Base-by-base conservation (phyloP, 257 asterid species). In the Euphrasia confusa region DNA sequence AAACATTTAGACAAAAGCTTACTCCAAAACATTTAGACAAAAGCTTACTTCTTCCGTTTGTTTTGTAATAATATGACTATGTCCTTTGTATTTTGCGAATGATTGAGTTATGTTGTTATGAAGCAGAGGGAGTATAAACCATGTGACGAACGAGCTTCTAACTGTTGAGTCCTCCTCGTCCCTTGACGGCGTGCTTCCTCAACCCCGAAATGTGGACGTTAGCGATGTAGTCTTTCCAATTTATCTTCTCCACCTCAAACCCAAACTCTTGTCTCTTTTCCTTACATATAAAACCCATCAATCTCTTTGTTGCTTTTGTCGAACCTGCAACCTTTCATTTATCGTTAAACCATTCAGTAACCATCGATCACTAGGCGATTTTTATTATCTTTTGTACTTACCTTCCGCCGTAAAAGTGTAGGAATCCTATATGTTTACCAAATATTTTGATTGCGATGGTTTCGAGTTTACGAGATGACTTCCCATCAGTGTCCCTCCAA, bases 361-460 rank as follows among this genome's bases (percentile, higher is more conserved):
- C 9, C 42, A 37, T 37, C 42, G 7, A 9, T 7, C 42, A 30
- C 10, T 7, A 37, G 10, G 2, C 42, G 11, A 7, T 37, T 37
- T 37, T 37, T 33, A 33, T 1, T 21, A 21, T 5, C 17, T 49
- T 21, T 55, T 61, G 80, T 9, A 15, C 42, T 63, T 82, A 89
- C 99, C 99, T 86, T 71, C 97, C 97, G 10, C 90, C 73, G n/a
- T 93, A 89, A 89, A 93, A 50, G 96, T 85, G 80, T 93, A 93
- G 2, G 95, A 92, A 64, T 83, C 80, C 47, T 93, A 93, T 59
- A 93, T 85, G 55, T 64, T 83, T 52, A 96, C 99, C 68, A 93
- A 72, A 72, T 85, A 78, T 72, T 81, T 82, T 2, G 94, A 92
- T 80, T 87, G 95, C 61, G 68, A 86, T 75, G 14, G 40, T 68